A percentile compares a stretch with the other conserved stretches of the same genome.
These are phyloP conservation scores for Arthrobotrys conoides DNA, from an alignment of 2,329 filamentous ascomycete genomes.

Conservation along the genomic window DNA sequence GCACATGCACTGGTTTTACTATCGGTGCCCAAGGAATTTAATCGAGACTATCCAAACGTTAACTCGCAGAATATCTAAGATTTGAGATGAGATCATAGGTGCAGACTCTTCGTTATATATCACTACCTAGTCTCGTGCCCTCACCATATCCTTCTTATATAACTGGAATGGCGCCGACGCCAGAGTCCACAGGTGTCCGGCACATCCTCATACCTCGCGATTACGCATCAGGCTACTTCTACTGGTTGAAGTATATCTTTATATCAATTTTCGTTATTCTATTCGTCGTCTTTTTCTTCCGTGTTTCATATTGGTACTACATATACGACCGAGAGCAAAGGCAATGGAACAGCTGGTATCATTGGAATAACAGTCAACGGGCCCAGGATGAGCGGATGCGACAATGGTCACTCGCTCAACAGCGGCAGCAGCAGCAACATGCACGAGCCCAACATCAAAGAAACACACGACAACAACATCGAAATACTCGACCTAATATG, in stretches of 20 bases:
- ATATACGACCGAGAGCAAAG: constrained; percentile 1
- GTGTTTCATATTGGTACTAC: constrained; percentile 20
- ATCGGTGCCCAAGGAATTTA: no score
- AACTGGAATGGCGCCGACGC: constrained; percentile 7
- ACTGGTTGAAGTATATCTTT: constrained; percentile 4
- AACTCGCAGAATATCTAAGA: neutral
- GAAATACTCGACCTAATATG: constrained; percentile 33
- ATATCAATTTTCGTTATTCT: neutral
- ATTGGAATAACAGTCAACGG: constrained; percentile 1
- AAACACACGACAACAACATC: constrained; percentile 1
- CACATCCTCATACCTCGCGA: constrained; percentile 1
- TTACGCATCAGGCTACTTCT: neutral
- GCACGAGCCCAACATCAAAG: constrained; percentile 6
- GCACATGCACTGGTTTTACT: neutral
- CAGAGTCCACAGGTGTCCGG: neutral
- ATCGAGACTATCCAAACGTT: no score
- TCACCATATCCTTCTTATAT: neutral
- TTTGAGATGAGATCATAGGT: neutral
- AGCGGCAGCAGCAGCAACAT: constrained; percentile 7
- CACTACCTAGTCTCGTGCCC: neutral
- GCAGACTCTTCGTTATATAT: neutral
- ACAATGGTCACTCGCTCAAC: neutral
- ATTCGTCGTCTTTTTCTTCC: constrained; percentile 17
- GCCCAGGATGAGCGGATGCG: constrained; percentile 2
- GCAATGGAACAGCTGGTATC: neutral